Base-by-base conservation (phyloP, 202 grass and related monocot genomes). In the Schoenoplectus triqueter region DNA sequence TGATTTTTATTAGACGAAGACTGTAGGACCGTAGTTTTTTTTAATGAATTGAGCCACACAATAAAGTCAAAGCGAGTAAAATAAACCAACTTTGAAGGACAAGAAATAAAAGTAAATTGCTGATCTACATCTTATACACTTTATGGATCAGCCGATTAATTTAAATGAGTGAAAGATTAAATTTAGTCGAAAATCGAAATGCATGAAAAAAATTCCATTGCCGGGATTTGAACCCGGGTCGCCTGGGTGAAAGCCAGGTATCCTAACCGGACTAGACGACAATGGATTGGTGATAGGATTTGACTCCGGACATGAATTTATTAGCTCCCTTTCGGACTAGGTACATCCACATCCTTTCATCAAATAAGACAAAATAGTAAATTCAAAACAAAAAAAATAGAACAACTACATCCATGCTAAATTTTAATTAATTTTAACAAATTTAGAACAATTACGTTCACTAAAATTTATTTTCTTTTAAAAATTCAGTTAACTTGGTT, bases 151-250 rank as follows among this genome's bases (percentile, higher is more conserved):
- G n/a, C 17, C 18, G 14, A 64, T 61, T 64, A 19, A 64, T 20
- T 64, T 4, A 19, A 60, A 5, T 42, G 31, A 47, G 68, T 65
- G 20, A 31, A 72, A 15, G 31, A 31, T 31, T 31, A 31, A 31
- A 31, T 31, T 31, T 31, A 31, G 31, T 31, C 31, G 31, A 31
- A 31, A 31, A 31, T 31, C 5, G 31, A 42, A 67, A 66, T 40
- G 3, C 5, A 69, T 42, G 6, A 69, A 6, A 69, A 62, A 69
- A 6, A 0, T 44, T 97, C 95, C 94, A 97, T 97, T 91, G 80
- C 90, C 90, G 90, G 92, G 89, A 97, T 97, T 97, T 94, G 95
- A 97, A 97, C 90, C 90, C 90, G 90, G 90, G 92, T 97, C 92
- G 95, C 40, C 89, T 97, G 90, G 94, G 94, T 94, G 94, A 97